Base-by-base conservation (phyloP, 345 rosid species). In the Crucihimalaya himalaica region DNA sequence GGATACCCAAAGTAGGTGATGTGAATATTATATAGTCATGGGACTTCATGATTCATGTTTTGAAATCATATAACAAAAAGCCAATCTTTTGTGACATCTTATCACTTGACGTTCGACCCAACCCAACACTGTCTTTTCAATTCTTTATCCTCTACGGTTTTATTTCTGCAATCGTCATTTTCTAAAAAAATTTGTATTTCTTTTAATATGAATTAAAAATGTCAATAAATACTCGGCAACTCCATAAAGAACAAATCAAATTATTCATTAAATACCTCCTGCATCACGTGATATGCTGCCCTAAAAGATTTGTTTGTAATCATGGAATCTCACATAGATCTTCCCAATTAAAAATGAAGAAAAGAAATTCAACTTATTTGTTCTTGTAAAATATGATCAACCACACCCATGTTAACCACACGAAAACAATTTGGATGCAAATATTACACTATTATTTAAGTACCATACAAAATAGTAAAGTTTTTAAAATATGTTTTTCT, bases 91-190 rank as follows among this genome's bases (percentile, higher is more conserved):
- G 65, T 63, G 79, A 69, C 79, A 76, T 63, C 75, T 11, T 63
- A 45, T 76, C 80, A 70, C 60, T 54, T 63, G 80, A 76, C 66
- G 46, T 76, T 70, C 61, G 61, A 70, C 75, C 80, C 80, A 76
- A 76, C 71, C 71, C 71, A 76, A 76, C 71, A 70, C 66, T 55
- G 80, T 70, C 80, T 19, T 46, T 70, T 63, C 66, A 28, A n/a
- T 37, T 42, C 43, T 54, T 60, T 75, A 68, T 60, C 16, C 11
- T 67, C 63, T 8, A 39, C 32, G 6, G 29, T 62, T 13, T 68
- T 46, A 10, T 37, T 51, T 51, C 21, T 67, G 5, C 64, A 34
- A 21, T 58, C 12, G 19, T 14, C 43, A 64, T 29, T 58, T 29
- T 58, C 25, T 8, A 13, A 16, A 35, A 3, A 47, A 59, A 47